Evolutionary conservation across 2,329 filamentous ascomycete species (phyloP), one percentile per base, ranked within the genome.

Genomic region (Alternaria burnsii): DNA sequence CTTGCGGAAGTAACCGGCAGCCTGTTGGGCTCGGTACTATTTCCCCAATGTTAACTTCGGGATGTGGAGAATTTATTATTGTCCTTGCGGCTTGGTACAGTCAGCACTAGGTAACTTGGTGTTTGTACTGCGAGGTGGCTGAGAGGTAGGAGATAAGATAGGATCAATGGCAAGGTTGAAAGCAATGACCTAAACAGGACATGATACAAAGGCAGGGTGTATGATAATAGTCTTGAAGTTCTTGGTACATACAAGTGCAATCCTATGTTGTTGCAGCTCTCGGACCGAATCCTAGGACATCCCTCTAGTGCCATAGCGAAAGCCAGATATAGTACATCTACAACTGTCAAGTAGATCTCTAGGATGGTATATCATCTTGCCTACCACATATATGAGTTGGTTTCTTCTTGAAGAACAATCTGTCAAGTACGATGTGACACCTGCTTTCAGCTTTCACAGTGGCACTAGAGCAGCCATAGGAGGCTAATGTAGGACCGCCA

Each of bases 1-100:
- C 30, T 24, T 26, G 46, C 46, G 32, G 46, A 50, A 38, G 46
- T 38, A 50, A 38, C 46, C 46, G 30, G 46, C 46, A 11, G 22
- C 32, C 22, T 38, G 5, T 36, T 24, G 30, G 20, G 46, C 18
- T 26, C 46, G 46, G 46, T 30, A 34, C 46, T 8, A 48, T 48
- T 34, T 48, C 30, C 34, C 46, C 30, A 36, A 11, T 24, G 5
- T 48, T 41, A n/a, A 41, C 18, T 11, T 41, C 18, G 40, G 40
- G 14, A 12, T 50, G 22, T 50, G 32, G 46, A 12, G 46, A n/a
- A n/a, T 10, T 26, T 20, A 50, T 38, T 14, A 24, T 9, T 36
- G 5, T 50, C 24, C 12, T 11, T 22, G 46, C 34, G 30, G 32
- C 11, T n/a, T 24, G 22, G 14, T 50, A 50, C 30, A 24, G 34